Evolutionary conservation across 768 basidiomycete species (phyloP).

Genomic region (Serendipita sp.): DNA sequence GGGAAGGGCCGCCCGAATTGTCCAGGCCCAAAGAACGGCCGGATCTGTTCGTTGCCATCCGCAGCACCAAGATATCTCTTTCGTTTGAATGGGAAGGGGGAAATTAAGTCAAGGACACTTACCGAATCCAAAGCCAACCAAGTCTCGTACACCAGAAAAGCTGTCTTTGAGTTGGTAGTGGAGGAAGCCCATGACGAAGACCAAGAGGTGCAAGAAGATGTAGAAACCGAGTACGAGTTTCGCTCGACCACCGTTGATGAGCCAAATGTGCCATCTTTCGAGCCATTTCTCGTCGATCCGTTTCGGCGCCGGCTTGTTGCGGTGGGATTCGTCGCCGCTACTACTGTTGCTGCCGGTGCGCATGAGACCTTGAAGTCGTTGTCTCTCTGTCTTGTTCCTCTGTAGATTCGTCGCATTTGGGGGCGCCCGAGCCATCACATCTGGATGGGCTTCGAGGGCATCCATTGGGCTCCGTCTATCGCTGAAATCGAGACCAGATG

Average conservation of each 20-base stretch:
- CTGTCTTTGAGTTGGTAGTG: slow-evolving; percentile 75
- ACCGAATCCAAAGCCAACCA: slow-evolving; percentile 71
- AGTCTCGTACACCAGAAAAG: slow-evolving; percentile 41
- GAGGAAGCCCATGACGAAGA: slow-evolving; percentile 58
- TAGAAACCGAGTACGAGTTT: slow-evolving; percentile 66
- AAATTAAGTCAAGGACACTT: slow-evolving; percentile 22
- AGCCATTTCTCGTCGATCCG: slow-evolving; percentile 12
- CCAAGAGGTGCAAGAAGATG: slow-evolving; percentile 66
- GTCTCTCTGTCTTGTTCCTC: slow-evolving; percentile 76
- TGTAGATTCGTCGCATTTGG: slow-evolving; percentile 38
- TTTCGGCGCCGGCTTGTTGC: slow-evolving; percentile 23
- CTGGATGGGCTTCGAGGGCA: slow-evolving; percentile 30
- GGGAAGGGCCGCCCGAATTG: background rate
- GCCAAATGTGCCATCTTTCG: slow-evolving; percentile 56
- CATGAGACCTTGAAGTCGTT: slow-evolving; percentile 73
- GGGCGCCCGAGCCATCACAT: slow-evolving; percentile 23
- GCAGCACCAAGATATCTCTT: background rate
- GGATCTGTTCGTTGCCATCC: background rate
- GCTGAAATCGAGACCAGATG: slow-evolving; percentile 54
- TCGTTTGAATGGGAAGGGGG: background rate
- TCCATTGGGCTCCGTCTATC: slow-evolving; percentile 26
- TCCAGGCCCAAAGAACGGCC: background rate
- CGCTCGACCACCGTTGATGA: slow-evolving; percentile 83
- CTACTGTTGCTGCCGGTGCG: slow-evolving; percentile 32
- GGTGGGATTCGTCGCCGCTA: slow-evolving; percentile 18